A percentile compares a stretch with the other conserved stretches of the same genome.
These are phyloP conservation scores for Vaucheria bursata DNA, from an alignment of 352 stramenopile genomes.

Conservation along the genomic window DNA sequence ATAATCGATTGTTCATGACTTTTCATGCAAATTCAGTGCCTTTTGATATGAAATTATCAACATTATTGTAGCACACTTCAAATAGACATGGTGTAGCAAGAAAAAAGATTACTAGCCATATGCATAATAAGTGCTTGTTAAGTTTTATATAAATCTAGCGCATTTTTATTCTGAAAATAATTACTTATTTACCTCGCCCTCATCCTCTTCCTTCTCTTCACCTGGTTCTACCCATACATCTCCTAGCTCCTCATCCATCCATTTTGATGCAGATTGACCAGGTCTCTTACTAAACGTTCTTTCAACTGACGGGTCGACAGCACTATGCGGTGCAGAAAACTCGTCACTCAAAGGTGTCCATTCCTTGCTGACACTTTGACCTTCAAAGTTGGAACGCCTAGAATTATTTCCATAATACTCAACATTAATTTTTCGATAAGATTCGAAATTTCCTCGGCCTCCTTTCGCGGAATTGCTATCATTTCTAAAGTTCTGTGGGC, in stretches of 20 bases:
- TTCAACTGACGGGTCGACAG: background rate
- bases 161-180: conserved; percentile 20
- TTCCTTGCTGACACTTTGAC: background rate
- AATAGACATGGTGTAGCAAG: background rate
- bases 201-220: conserved; percentile 14
- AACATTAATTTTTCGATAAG: too few relatives aligned
- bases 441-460: too few relatives aligned
- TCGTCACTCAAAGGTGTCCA: background rate
- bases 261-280: conserved; percentile 23
- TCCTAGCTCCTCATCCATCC: conserved; percentile 40
- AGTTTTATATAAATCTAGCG: background rate
- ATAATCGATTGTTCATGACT: background rate
- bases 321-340: background rate
- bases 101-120: background rate
- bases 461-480: too few relatives aligned
- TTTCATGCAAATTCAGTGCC: background rate
- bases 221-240: conserved; percentile 2
- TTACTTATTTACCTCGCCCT: conserved; percentile 2
- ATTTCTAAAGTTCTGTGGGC: too few relatives aligned
- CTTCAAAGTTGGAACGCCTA: background rate
- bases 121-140: background rate
- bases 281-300: background rate
- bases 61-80: background rate
- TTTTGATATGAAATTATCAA: background rate
- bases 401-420: too few relatives aligned